Evolutionary conservation across 306 rosid genomes (phyloP), one percentile per base, ranked within the genome.

Genomic region (Gillenia trifoliata): DNA sequence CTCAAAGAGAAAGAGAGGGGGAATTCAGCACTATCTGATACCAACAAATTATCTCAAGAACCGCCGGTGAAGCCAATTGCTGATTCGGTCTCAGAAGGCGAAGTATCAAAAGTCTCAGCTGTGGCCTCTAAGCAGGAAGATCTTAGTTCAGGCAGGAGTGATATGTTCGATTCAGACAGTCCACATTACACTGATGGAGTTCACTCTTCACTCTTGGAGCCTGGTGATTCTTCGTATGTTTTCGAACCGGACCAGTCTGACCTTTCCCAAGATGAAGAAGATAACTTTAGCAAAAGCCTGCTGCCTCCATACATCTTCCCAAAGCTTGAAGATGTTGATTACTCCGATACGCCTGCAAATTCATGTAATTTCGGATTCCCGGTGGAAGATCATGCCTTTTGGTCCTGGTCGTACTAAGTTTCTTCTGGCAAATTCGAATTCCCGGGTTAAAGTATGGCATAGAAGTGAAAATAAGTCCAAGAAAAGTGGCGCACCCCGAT

Each of bases 191-290:
- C 68, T 3, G 92, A 88, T 69, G 91, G 89, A 22, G 88, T 77
- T 74, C 86, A 77, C 76, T 86, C 96, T 52, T 66, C 95, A 19
- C 49, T 85, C 61, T 62, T 87, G 15, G 95, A 85, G 34, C 71
- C 73, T 12, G 82, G 83, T 30, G 97, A 87, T 73, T 87, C 92
- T 29, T 87, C 97, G 0, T 73, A 88, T 74, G 88, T 59, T 0
- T 86, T 86, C 34, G 93, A 90, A 55, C 78, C 84, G 23, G 93
- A 90, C 16, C 94, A 89, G 63, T 92, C 94, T 0, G 98, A 92
- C 57, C 47, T 78, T 33, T 90, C 96, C 56, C 96, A 93, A 41
- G 98, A 91, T 25, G 97, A 91, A 78, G 93, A 89, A 57, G 97
- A 88, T 25, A 89, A 85, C 83, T 34, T 80, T 22, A 85, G 72